phyloP scores from a whole-genome alignment of 257 asterid species.

The Knoxia roxburghii region DNA sequence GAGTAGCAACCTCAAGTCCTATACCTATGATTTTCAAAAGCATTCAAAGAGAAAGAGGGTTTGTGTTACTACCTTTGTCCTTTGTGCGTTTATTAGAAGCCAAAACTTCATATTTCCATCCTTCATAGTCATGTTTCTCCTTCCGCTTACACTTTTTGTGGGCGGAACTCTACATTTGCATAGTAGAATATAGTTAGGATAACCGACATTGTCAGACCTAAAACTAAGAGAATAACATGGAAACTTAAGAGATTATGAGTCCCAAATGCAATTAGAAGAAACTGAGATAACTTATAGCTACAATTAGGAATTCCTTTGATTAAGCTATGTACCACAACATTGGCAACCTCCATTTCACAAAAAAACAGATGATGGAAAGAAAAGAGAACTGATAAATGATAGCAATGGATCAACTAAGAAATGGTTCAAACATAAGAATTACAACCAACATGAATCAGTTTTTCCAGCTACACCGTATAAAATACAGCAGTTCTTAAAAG shows the following conservation, averaged over 20 bases:
- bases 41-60: neutral
- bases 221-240: neutral
- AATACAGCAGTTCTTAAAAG: no score
- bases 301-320: neutral
- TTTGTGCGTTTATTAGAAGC: slow-evolving; percentile 45
- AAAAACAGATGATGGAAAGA: no score
- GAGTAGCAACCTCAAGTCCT: neutral
- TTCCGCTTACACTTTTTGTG: slow-evolving; percentile 64
- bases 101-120: slow-evolving; percentile 73
- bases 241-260: neutral
- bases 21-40: neutral
- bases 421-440: no score
- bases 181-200: neutral
- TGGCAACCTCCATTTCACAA: no score
- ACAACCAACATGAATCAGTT: no score
- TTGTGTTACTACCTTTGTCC: slow-evolving; percentile 40
- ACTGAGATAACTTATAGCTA: neutral
- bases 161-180: slow-evolving; percentile 59
- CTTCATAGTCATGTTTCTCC: slow-evolving; percentile 46
- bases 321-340: neutral
- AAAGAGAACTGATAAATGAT: no score
- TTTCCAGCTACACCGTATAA: no score
- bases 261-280: neutral
- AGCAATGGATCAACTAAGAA: no score
- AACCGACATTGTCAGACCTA: neutral